Base-by-base conservation (phyloP, 2,329 filamentous ascomycete genomes). In the Metarhizium sp. region DNA sequence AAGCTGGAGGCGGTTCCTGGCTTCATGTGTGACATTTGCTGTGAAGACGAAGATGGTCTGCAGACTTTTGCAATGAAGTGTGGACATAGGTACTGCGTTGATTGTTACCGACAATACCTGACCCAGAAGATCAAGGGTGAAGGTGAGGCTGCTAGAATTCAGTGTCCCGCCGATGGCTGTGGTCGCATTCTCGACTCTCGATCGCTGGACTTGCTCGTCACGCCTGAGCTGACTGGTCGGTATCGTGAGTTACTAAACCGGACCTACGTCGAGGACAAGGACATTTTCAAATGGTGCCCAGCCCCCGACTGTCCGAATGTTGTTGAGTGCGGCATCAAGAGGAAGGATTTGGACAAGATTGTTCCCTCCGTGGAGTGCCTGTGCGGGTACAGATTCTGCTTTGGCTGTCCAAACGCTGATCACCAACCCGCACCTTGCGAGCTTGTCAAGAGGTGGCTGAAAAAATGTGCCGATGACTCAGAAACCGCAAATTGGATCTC, bases 401-500 rank as follows among this genome's bases (percentile, higher is more conserved):
- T 99, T 66, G 94, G 94, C 18, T 99, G 94, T 69, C 87, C 88
- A 8, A 79, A 92, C 36, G 84, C 80, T 59, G 94, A 99, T 65
- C 94, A 99, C 66, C 92, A 96, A 66, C 94, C 94, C 3, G 89
- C 92, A 3, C 92, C 94, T 0, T 99, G 94, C 69, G 80, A 85
- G 30, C 74, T 99, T 52, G 92, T 97, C 52, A 96, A 94, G 78
- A 87, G 82, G 68, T 99, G 94, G 94, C 72, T 99, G 13, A 95
- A 96, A 77, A 99, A 99, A 69, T 99, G 94, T 68, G 94, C 94
- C 56, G 94, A 99, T 68, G 94, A 99, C 67, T 96, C 90, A 0
- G 94, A 99, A 71, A 99, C 94, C 0, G 92, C 94, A 4, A 99
- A 99, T 70, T 99, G 94, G 94, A 99, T 99, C 59, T 96, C 92